Percentiles rank a stretch among this genome's conserved stretches.
phyloP scores from a whole-genome alignment of 1,139 yeast genomes.

The Yarrowia galli region DNA sequence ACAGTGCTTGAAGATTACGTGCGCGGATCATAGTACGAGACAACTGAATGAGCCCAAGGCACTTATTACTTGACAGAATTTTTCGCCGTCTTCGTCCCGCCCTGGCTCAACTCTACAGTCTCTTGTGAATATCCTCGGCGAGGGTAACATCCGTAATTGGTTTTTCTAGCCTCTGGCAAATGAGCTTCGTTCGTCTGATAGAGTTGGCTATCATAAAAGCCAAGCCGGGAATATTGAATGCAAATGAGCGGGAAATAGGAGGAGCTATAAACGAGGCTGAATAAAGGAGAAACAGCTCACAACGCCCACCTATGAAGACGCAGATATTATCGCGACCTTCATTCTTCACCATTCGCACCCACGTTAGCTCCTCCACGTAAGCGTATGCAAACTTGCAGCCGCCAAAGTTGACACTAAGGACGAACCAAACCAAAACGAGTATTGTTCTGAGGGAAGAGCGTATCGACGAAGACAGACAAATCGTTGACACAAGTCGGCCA shows the following conservation, averaged over 20 bases:
- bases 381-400: not conserved
- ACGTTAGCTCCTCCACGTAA: not conserved
- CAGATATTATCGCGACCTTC: not conserved
- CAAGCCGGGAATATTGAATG: slow-evolving; percentile 11
- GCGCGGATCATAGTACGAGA: not conserved
- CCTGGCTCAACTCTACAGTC: not conserved
- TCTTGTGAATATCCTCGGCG: not conserved
- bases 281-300: not conserved
- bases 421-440: slow-evolving; percentile 5
- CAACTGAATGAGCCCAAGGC: too few species aligned
- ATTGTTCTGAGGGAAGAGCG: not conserved
- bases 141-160: not conserved
- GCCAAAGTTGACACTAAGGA: slow-evolving; percentile 3
- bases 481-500: not conserved
- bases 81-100: not conserved
- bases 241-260: not conserved
- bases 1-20: not conserved
- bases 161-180: not conserved
- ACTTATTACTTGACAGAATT: not conserved
- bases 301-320: not conserved
- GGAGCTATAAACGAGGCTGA: too few species aligned
- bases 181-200: not conserved
- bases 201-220: slow-evolving; percentile 1
- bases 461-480: not conserved
- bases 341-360: too few species aligned